Evolutionary conservation across 768 basidiomycete species (phyloP).

Genomic region (Candolleomyces efflorescens): DNA sequence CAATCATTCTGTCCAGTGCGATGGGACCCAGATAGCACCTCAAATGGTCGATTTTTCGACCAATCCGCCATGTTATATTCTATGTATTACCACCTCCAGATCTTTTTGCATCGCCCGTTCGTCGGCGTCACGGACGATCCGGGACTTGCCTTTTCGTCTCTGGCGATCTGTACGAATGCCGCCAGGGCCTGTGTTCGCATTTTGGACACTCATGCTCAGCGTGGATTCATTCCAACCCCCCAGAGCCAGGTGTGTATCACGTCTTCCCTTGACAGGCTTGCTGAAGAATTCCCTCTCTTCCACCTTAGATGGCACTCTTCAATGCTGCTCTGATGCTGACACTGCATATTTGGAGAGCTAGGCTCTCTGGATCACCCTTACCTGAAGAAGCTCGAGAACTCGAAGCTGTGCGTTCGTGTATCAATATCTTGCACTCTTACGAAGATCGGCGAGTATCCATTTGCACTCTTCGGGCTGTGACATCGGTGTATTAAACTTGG

Average conservation of each 20-base stretch:
- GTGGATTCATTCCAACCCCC: conserved; percentile 2
- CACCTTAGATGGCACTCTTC: not conserved
- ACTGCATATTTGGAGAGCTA: no score
- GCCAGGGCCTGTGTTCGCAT: conserved; percentile 61
- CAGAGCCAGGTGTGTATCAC: conserved; percentile 12
- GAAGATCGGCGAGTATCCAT: no score
- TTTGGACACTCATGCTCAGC: conserved; percentile 37
- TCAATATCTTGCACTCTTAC: no score
- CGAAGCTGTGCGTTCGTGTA: no score
- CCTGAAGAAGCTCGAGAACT: no score
- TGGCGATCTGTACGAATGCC: conserved; percentile 71
- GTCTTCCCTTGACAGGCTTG: not conserved
- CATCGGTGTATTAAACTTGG: no score
- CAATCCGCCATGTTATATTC: conserved; percentile 18
- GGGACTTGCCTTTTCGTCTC: conserved; percentile 37
- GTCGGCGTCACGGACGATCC: conserved; percentile 45
- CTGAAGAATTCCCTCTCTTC: not conserved
- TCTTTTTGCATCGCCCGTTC: conserved; percentile 66
- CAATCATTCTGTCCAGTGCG: conserved; percentile 14
- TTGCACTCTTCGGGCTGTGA: no score
- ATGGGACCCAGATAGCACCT: conserved; percentile 22
- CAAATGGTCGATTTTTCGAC: conserved; percentile 12
- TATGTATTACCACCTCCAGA: conserved; percentile 34
- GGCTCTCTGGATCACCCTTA: no score
- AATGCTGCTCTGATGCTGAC: not conserved